Base-by-base conservation (phyloP, 2,329 filamentous ascomycete genomes). In the Aspergillus transmontanensis region DNA sequence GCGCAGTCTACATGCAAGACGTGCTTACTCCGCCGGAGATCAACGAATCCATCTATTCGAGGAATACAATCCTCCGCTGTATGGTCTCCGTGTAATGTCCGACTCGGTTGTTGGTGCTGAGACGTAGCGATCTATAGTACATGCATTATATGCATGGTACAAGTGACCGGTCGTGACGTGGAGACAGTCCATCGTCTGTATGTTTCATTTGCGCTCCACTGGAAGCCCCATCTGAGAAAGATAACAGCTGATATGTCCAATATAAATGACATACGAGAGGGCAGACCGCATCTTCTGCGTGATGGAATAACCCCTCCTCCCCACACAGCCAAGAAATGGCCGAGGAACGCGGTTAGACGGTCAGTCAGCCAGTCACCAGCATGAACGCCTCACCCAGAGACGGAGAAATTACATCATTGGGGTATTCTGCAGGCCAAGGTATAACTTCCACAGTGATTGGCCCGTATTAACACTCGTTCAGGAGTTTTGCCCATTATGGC, bases 331-430 rank as follows among this genome's bases (percentile, higher is more conserved):
- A 23, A 21, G n/a, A 34, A 53, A 16, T 23, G n/a, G 0, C 30
- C 51, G 51, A 54, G 51, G 30, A 1, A 6, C 6, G 5, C 51
- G 12, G 11, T 14, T 12, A 12, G 32, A 19, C 10, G 3, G 10
- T 36, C n/a, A 9, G 2, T 4, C 2, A 7, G 34, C 34, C 34
- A 16, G 12, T 36, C 34, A 36, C 14, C 14, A 21, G 51, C 7
- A 54, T n/a, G n/a, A 16, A 36, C 19, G 14, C 19, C 10, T 36
- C 19, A 6, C 11, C 4, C 6, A 12, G 12, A 11, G n/a, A 54
- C 51, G 51, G 51, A 54, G 51, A 54, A 54, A 54, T 54, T 54
- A 36, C 32, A 53, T 19, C 30, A 34, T 19, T 51, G 28, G 16
- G 14, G 16, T 51, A 19, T 51, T 51, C 12, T 4, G 14, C 14